Conservation (phyloP, 352 stramenopile genomes). For the Globisporangium nunn region DNA sequence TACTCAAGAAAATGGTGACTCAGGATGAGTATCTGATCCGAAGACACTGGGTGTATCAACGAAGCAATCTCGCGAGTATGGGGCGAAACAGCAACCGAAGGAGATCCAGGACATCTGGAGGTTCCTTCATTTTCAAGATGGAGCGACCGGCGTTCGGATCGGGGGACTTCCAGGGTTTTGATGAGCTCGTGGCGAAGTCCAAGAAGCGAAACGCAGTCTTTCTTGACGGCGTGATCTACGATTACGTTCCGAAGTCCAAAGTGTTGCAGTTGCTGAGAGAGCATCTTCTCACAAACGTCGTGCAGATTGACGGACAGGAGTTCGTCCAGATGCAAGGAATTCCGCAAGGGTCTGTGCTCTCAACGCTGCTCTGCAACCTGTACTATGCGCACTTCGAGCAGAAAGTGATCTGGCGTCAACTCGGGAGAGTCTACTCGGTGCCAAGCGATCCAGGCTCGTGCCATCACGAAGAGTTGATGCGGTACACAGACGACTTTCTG, state of each 20-base stretch:
- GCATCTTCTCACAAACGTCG: conserved; percentile 50
- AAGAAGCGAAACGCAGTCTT: conserved; percentile 45
- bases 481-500: conserved; percentile 79
- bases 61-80: conserved; percentile 19
- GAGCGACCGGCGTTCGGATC: conserved; percentile 46
- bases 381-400: conserved; percentile 79
- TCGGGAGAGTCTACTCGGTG: conserved; percentile 20
- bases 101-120: background rate
- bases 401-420: conserved; percentile 35
- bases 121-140: conserved; percentile 45
- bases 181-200: conserved; percentile 32
- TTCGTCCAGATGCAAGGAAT: conserved; percentile 65
- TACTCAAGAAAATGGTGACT: conserved; percentile 51
- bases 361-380: conserved; percentile 72
- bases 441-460: conserved; percentile 11
- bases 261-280: conserved; percentile 52
- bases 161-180: conserved; percentile 45
- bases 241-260: conserved; percentile 48
- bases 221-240: conserved; percentile 73
- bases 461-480: conserved; percentile 54
- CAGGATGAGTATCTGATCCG: conserved; percentile 76
- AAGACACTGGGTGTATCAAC: conserved; percentile 64
- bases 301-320: conserved; percentile 39
- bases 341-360: conserved; percentile 77
- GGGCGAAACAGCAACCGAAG: conserved; percentile 7